Evolutionary conservation across 164 flowering plant genomes (phyloP), one percentile per base, ranked within the genome.

Genomic region (Kalanchoe fedtschenkoi): DNA sequence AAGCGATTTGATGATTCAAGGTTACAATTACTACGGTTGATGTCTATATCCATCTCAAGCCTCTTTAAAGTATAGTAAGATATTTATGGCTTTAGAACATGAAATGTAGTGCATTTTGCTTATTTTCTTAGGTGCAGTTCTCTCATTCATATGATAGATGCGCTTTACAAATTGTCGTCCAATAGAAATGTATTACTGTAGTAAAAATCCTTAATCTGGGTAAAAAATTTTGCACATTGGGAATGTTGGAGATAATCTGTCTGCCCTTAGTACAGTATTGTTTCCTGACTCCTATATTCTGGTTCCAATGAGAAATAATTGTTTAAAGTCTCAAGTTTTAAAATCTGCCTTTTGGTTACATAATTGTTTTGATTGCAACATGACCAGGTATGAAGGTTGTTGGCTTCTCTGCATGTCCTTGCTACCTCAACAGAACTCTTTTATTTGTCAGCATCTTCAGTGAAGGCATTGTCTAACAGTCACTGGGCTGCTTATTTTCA

Each of bases 401-500:
- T 95, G 60, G 81, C 91, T 65, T 43, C 68, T 29, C 38, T 86
- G 4, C 80, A 75, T 71, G 62, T 84, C 30, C 75, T 80, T 67
- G 78, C 83, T 29, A 63, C 81, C 35, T 71, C 80, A 28, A 70
- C 62, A 60, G 74, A 72, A 35, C 61, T 57, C 2, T 76, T 78
- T 69, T 71, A 75, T 47, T 69, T 75, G 56, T 63, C 77, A n/a
- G 21, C 67, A 44, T 73, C 68, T 41, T 58, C 70, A 43, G 66
- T 74, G 57, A 72, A 84, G 62, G 59, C 69, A 51, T 80, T 85
- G 41, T 77, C 88, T 60, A 71, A 63, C 64, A 75, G 69, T 68
- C 85, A 83, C 57, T 95, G 88, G 89, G 99, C 87, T 68, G 83
- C 96, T 46, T 95, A 70, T 76, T 95, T 91, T 63, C 97, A 95